Evolutionary conservation across 2,329 filamentous ascomycete genomes (phyloP), one percentile per base, ranked within the genome.

Genomic region (Fusarium metavorans): DNA sequence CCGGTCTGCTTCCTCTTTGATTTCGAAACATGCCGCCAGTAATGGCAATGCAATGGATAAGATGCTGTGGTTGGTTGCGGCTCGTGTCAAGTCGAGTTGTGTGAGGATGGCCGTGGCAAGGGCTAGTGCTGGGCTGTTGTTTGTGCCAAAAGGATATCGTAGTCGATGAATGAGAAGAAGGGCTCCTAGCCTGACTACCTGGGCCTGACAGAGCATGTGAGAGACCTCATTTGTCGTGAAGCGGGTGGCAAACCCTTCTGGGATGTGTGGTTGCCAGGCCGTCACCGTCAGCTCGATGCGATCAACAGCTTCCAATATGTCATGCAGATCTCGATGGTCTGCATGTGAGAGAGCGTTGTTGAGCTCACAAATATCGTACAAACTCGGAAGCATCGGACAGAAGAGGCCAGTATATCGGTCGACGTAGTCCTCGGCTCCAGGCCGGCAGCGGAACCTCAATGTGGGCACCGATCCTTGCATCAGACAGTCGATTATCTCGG

Each of bases 141-240:
- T 70, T 2, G 67, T 20, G 32, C 77, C 68, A 61, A 77, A 81
- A 0, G 70, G 68, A 62, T 73, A 63, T 13, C 73, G 68, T 4
- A 81, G 66, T 1, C 79, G 68, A 45, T 80, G 76, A 0, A 79
- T 60, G 9, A 80, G 64, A 8, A 81, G 70, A 6, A 79, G 66
- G 8, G 70, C 73, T 2, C 75, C 75, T 5, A 73, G 59, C 5
- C 73, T 76, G 65, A 78, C 72, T 14, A 77, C 75, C 20, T 78
- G 75, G 2, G 72, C 76, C 30, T 81, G 80, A 14, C 78, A 79
- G 48, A 80, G 67, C 79, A 81, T 80, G 56, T 79, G 79, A 0
- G 76, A 67, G 3, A 80, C 68, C 32, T 81, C 80, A 11, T 59
- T 52, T 1, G 76, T 50, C 5, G 72, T 73, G 20, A 74, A 80